Conservation (phyloP, 2,329 filamentous ascomycete genomes). For the Venturia carpophila region DNA sequence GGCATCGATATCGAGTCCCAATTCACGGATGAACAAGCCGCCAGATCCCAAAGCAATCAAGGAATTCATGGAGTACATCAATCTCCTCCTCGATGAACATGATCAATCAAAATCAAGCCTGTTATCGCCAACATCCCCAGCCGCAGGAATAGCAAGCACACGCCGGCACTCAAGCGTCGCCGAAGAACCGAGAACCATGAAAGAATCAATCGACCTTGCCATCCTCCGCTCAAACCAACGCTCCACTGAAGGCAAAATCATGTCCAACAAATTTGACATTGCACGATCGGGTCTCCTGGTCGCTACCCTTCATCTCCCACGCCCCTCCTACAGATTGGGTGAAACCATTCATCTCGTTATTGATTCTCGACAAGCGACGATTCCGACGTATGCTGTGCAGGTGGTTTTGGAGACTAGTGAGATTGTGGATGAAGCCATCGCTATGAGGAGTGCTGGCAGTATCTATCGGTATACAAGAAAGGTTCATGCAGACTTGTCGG, state of each 20-base stretch:
- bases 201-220: conserved; percentile 83
- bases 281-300: conserved; percentile 86
- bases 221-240: conserved; percentile 71
- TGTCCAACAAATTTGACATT: conserved; percentile 72
- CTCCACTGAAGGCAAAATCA: conserved; percentile 44
- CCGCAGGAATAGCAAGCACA: conserved; percentile 41
- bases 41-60: conserved; percentile 34
- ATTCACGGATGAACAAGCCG: conserved; percentile 20
- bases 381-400: conserved; percentile 80
- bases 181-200: conserved; percentile 56
- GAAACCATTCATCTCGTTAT: conserved; percentile 78
- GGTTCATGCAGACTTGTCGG: conserved; percentile 67
- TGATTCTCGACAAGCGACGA: conserved; percentile 62
- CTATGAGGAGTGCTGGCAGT: conserved; percentile 75
- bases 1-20: conserved; percentile 28
- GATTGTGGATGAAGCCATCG: conserved; percentile 69
- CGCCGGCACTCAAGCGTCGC: conserved; percentile 43
- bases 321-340: conserved; percentile 81
- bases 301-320: conserved; percentile 78
- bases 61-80: conserved; percentile 38
- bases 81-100: conserved; percentile 37
- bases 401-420: conserved; percentile 81
- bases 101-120: conserved; percentile 24
- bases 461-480: conserved; percentile 81
- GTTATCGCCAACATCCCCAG: conserved; percentile 59